phyloP scores from a whole-genome alignment of 2,329 filamentous ascomycete genomes.

The Trichophyton simii region DNA sequence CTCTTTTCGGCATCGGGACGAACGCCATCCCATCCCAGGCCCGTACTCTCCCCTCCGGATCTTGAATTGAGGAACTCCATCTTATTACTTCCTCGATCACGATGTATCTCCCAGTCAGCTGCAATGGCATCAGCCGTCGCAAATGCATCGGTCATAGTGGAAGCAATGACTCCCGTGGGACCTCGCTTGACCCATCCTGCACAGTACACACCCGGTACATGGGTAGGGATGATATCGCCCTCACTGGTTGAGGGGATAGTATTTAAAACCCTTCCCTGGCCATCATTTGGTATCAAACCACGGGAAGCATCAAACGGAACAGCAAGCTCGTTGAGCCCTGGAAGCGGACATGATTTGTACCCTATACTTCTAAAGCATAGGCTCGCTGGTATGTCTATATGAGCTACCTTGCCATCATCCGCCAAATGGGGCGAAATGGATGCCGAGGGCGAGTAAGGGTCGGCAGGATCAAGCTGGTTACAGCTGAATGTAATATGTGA shows the following conservation, averaged over 20 bases:
- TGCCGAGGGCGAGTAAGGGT: conserved; percentile 41
- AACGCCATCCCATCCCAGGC: conserved; percentile 65
- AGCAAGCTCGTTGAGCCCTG: conserved; percentile 59
- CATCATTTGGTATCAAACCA: conserved; percentile 74
- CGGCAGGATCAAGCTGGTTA: conserved; percentile 40
- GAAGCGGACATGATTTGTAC: conserved; percentile 69
- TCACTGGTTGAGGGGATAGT: conserved; percentile 16
- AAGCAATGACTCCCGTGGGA: conserved; percentile 88
- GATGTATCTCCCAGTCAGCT: conserved; percentile 52
- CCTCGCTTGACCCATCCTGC: conserved; percentile 94
- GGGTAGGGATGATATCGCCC: conserved; percentile 14
- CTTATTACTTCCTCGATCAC: conserved; percentile 13
- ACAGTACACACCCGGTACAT: conserved; percentile 69
- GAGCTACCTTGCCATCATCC: conserved; percentile 23
- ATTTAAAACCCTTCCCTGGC: conserved; percentile 55
- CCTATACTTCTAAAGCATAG: conserved; percentile 89
- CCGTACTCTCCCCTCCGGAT: conserved; percentile 26
- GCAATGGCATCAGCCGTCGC: conserved; percentile 71
- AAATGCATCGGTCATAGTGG: conserved; percentile 92
- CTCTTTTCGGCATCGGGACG: conserved; percentile 44
- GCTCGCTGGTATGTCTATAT: conserved; percentile 40
- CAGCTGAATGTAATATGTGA: conserved; percentile 53
- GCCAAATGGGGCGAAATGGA: conserved; percentile 26
- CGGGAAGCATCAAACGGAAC: conserved; percentile 63
- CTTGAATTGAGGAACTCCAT: conserved; percentile 37